Evolutionary conservation across 2,329 filamentous ascomycete species (phyloP).

Genomic region (Dactylellina sp.): DNA sequence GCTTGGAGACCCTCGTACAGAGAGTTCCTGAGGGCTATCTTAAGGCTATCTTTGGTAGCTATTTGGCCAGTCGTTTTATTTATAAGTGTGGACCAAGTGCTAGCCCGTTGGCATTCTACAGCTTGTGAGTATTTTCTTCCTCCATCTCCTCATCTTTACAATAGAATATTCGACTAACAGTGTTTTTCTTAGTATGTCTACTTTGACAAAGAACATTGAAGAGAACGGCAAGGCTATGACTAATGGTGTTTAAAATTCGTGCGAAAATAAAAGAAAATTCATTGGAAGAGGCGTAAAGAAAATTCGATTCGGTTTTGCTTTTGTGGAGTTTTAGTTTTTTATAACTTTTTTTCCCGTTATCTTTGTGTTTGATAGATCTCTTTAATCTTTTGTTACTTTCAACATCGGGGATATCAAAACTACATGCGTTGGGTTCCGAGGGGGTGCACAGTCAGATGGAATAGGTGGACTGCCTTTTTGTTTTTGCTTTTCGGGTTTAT

Average conservation of each 20-base stretch:
- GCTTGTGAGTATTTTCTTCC: slow-evolving; percentile 77
- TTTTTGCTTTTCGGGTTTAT: no score
- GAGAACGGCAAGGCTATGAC: slow-evolving; percentile 26
- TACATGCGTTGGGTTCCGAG: no score
- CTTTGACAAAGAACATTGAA: slow-evolving; percentile 53
- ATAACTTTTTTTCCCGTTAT: neutral
- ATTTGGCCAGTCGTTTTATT: slow-evolving; percentile 92
- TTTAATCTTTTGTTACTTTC: slow-evolving; percentile 7
- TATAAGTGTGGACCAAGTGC: slow-evolving; percentile 94
- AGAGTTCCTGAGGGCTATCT: slow-evolving; percentile 92
- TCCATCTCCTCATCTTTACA: neutral
- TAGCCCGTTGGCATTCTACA: slow-evolving; percentile 97
- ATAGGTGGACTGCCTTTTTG: no score
- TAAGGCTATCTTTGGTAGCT: slow-evolving; percentile 94
- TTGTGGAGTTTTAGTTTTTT: slow-evolving; percentile 15
- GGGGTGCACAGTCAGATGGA: no score
- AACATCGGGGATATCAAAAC: no score
- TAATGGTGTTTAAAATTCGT: slow-evolving; percentile 25
- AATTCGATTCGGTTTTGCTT: neutral
- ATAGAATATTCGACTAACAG: slow-evolving; percentile 12
- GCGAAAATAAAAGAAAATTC: neutral
- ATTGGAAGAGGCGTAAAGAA: neutral
- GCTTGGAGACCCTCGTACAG: slow-evolving; percentile 84
- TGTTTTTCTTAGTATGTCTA: slow-evolving; percentile 34
- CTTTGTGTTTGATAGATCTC: slow-evolving; percentile 16